phyloP scores from a whole-genome alignment of 2,329 filamentous ascomycete genomes.

The Cryphonectria naterciae region DNA sequence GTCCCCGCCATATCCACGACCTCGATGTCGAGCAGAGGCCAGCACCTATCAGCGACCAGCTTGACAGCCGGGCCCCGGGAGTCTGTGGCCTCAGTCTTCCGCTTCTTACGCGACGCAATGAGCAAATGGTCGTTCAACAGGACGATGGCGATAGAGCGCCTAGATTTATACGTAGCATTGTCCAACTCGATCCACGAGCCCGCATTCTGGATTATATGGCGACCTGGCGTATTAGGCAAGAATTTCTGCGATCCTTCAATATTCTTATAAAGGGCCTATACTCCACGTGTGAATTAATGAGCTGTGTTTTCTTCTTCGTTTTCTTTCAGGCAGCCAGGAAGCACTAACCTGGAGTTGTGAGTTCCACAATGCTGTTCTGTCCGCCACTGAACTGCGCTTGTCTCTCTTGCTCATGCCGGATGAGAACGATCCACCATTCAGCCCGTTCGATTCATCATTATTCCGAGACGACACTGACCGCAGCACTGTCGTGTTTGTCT shows the following conservation, averaged over 20 bases:
- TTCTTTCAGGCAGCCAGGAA: not conserved
- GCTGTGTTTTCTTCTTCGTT: no score
- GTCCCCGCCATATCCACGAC: slow-evolving; percentile 82
- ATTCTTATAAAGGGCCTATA: slow-evolving; percentile 81
- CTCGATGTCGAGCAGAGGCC: slow-evolving; percentile 90
- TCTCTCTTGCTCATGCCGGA: slow-evolving; percentile 68
- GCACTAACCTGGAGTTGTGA: slow-evolving; percentile 64
- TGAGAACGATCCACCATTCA: slow-evolving; percentile 54
- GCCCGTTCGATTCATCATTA: slow-evolving; percentile 52
- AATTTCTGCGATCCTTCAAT: slow-evolving; percentile 99
- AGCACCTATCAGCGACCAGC: slow-evolving; percentile 91
- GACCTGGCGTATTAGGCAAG: slow-evolving; percentile 84
- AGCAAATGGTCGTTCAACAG: slow-evolving; percentile 93
- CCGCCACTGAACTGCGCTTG: slow-evolving; percentile 86
- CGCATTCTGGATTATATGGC: slow-evolving; percentile 92
- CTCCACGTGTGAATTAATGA: slow-evolving; percentile 10
- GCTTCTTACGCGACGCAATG: slow-evolving; percentile 90
- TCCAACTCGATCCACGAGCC: slow-evolving; percentile 95
- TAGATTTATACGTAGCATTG: slow-evolving; percentile 94
- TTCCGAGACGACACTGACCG: slow-evolving; percentile 60
- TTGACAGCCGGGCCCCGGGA: slow-evolving; percentile 66
- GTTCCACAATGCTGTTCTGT: slow-evolving; percentile 69
- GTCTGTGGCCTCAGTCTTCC: slow-evolving; percentile 71
- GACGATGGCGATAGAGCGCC: slow-evolving; percentile 87
- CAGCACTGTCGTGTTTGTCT: slow-evolving; percentile 71